Base-by-base conservation (phyloP, 352 stramenopile genomes). In the Globisporangium okanoganense region DNA sequence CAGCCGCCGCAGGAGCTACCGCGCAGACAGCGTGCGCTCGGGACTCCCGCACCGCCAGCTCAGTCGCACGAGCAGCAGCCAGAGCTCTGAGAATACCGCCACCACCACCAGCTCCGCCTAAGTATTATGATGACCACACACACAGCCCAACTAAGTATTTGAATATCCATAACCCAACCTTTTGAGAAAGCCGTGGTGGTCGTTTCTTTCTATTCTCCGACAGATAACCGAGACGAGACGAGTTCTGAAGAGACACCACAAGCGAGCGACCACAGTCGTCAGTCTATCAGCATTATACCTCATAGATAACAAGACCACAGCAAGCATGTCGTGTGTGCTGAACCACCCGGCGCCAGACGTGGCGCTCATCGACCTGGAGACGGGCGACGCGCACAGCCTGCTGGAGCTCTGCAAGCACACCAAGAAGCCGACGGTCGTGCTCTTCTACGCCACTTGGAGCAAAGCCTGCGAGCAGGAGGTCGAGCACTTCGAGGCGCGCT, bases 371-470 rank as follows among this genome's bases (percentile, higher is more conserved):
- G 78, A 85, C 60, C 67, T 87, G 29, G 78, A 86, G 63, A 78
- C 65, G 3, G 78, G 78, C 13, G 71, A 80, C 40, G 51, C 47
- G 47, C 65, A 67, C 49, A 68, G 61, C 20, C 66, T 87, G 25
- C 38, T 66, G 27, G 62, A 73, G n/a, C 44, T 85, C 56, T 56
- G 81, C 12, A 41, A 69, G 35, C 57, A 63, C 56, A 72, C 64
- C 33, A 68, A 68, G 44, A 65, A 70, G 35, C 70, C 75, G 25
- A 82, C 73, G 16, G 61, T 86, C 51, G 44, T 85, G 65, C 76
- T 82, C 24, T 85, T 88, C 56, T 87, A 86, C 66, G 77, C 75
- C 16, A 89, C 79, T 35, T 88, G 77, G 79, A 85, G 77, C 68
- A 75, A 71, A 27, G 74, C 75, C 22, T 85, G 78, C 41, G 64